Evolutionary conservation across 768 basidiomycete genomes (phyloP).

Genomic region (Collybia mongolica): DNA sequence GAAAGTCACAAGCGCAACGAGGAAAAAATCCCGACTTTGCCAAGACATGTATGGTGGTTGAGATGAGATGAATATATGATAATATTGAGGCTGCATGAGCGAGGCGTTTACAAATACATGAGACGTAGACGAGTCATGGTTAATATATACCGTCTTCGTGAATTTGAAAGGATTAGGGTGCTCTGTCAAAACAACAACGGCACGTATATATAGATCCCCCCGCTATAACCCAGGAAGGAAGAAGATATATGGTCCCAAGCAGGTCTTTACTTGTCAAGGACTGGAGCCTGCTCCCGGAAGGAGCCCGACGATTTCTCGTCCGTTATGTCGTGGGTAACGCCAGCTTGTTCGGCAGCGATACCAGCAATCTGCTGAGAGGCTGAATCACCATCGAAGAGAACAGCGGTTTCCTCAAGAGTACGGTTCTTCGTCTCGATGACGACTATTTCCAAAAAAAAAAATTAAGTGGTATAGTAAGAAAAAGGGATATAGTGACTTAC

Average conservation of each 20-base stretch:
- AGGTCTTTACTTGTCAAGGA: slow-evolving; percentile 16
- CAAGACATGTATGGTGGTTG: no score
- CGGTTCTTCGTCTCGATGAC: slow-evolving; percentile 71
- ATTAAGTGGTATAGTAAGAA: not conserved
- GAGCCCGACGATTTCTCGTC: slow-evolving; percentile 36
- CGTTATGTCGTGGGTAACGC: slow-evolving; percentile 20
- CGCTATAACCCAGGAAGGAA: slow-evolving; percentile 2
- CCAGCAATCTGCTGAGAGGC: slow-evolving; percentile 37
- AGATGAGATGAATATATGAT: no score
- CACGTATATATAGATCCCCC: slow-evolving; percentile 1
- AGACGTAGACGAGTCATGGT: no score
- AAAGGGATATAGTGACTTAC: slow-evolving; percentile 19
- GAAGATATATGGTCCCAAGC: not conserved
- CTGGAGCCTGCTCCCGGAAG: slow-evolving; percentile 24
- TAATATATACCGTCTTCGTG: no score
- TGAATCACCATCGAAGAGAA: slow-evolving; percentile 72
- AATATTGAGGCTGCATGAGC: no score
- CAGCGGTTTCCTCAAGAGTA: slow-evolving; percentile 81
- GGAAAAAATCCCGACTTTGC: no score
- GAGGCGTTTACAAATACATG: no score
- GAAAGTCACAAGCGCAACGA: no score
- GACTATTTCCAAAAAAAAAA: slow-evolving; percentile 21
- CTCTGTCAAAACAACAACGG: no score
- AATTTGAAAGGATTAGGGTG: no score
- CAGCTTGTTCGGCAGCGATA: slow-evolving; percentile 18